Evolutionary conservation across 2,329 filamentous ascomycete species (phyloP), one percentile per base, ranked within the genome.

Genomic region (Talaromyces verruculosus): DNA sequence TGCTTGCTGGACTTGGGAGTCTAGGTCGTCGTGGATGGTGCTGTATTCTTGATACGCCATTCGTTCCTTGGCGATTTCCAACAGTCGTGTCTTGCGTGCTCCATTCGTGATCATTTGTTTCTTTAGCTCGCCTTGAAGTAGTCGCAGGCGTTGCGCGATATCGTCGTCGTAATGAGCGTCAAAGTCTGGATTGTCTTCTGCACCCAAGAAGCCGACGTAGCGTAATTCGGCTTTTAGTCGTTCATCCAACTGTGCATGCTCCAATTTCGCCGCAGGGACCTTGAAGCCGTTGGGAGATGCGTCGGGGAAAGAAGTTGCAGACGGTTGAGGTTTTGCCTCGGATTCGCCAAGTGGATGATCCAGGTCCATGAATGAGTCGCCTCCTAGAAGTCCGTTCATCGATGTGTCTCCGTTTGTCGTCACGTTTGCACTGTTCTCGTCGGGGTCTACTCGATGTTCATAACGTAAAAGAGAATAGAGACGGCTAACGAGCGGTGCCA

Each of bases 31-130:
- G 61, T 96, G 89, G 72, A 99, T 99, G 65, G 93, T 97, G 77
- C 90, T 91, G 82, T 97, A 99, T 77, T 99, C 95, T 75, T 99
- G 95, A 80, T 95, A 89, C 0, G 95, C 95, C 87, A 99, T 94
- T 70, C 92, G 89, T 76, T 97, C 93, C 72, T 93, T 91, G 7
- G 95, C 92, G 33, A 97, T 85, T 43, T 97, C 93, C 1, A 92
- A 88, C 11, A 99, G 84, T 2, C 93, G 88, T 6, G 92, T 85
- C 79, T 98, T 98, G 68, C 93, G 90, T 5, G 94, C 92, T 45
- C 93, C 94, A 76, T 99, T 99, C 77, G 91, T 83, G 65, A 96
- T 87, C 76, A 91, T 91, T 75, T 95, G 90, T 67, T 93, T 88
- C 70, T 92, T 90, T 2, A 99, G 85, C 61, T 92, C 89, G 62